Evolutionary conservation across 2,329 filamentous ascomycete genomes (phyloP).

Genomic region (Curvularia spicifera): DNA sequence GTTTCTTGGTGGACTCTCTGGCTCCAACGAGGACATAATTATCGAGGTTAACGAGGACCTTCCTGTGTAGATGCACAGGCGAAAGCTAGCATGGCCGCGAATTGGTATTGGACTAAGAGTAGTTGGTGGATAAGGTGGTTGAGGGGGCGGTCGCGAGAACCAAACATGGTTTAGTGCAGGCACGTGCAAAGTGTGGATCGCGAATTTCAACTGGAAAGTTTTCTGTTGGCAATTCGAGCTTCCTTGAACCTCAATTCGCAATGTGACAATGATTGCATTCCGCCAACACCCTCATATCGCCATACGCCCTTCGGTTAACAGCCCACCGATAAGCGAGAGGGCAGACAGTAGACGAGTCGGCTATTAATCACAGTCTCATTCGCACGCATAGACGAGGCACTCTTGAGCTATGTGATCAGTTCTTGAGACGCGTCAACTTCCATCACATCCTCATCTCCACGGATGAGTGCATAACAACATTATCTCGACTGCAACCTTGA

Average conservation of each 20-base stretch:
- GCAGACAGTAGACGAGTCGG: neutral
- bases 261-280: neutral
- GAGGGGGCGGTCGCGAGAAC: slow-evolving; percentile 11
- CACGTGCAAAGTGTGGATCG: slow-evolving; percentile 17
- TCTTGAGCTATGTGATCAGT: neutral
- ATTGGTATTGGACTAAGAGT: slow-evolving; percentile 1
- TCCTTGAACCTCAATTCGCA: slow-evolving; percentile 2
- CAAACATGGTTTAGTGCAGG: slow-evolving; percentile 14
- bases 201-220: slow-evolving; percentile 13
- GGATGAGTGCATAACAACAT: neutral
- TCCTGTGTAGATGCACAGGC: neutral
- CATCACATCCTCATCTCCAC: neutral
- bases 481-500: neutral
- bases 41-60: slow-evolving; percentile 2
- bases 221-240: neutral
- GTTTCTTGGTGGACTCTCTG: neutral
- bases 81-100: neutral
- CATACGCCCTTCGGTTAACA: neutral
- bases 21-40: neutral
- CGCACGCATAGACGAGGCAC: neutral
- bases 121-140: slow-evolving; percentile 4
- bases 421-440: neutral
- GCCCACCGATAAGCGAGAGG: neutral
- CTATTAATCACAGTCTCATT: neutral
- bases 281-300: neutral